Evolutionary conservation across 306 rosid species (phyloP), one percentile per base, ranked within the genome.

Genomic region (Carpinus fangiana): DNA sequence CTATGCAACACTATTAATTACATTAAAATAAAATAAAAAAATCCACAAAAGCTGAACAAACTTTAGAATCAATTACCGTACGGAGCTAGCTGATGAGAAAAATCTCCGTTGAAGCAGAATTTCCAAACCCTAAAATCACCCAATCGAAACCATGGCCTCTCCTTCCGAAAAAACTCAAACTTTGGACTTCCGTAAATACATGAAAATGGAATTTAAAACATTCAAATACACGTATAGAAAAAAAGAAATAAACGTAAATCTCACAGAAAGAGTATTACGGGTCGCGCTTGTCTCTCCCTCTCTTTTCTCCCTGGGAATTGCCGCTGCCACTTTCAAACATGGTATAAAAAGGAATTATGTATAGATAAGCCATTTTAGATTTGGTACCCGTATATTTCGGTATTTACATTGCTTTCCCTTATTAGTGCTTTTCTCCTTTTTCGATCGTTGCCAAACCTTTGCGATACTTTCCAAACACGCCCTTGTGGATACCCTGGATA

Each of bases 291-390:
- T 76, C 82, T 76, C 76, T 72, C 67, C 28, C 70, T 18, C 46
- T 65, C 79, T 84, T 54, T 72, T 75, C 45, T 38, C 47, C 57
- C 76, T 6, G 68, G 20, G 71, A 88, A 72, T 81, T 86, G 88
- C 87, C 86, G 93, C 89, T 80, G 86, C 90, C 78, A 75, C 76
- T 76, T 90, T 88, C 86, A 85, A 86, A 89, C 46, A 46, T 4
- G 17, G 43, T 28, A 5, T 12, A 73, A 60, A 77, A 18, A 18
- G 59, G 7, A 13, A 5, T 18, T 5, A 2, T 5, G 7, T 18
- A 0, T 8, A 23, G 8, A 59, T 8, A 48, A 48, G 52, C 11
- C 52, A 48, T 48, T 48, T 9, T 38, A 43, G 7, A 38, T 57
- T 46, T 8, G 34, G 17, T 68, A 0, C 31, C 31, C 43, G 2